Percentiles rank a stretch among this genome's conserved stretches.
phyloP scores from a whole-genome alignment of 805 yeast species.

The Kodamaea fukazawae region DNA sequence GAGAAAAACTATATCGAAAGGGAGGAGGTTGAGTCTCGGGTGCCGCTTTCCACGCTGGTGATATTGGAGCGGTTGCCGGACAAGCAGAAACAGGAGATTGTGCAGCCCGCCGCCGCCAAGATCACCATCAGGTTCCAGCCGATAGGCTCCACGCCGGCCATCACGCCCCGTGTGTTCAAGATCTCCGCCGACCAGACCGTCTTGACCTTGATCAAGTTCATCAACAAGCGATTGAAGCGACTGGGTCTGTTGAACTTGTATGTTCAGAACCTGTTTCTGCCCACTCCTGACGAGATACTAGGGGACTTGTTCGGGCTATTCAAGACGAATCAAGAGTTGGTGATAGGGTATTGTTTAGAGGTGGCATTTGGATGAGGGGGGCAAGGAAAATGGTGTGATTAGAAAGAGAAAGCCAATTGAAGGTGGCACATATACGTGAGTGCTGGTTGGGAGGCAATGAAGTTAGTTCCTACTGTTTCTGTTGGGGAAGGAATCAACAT shows the following conservation, averaged over 20 bases:
- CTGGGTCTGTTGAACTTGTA: slow-evolving; percentile 26
- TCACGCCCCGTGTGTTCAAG: slow-evolving; percentile 50
- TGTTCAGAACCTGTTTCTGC: slow-evolving; percentile 41
- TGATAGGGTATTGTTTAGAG: slow-evolving; percentile 37
- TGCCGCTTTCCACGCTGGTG: slow-evolving; percentile 9
- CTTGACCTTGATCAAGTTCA: slow-evolving; percentile 44
- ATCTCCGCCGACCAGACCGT: slow-evolving; percentile 48
- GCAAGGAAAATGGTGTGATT: not conserved
- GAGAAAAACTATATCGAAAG: slow-evolving; percentile 1
- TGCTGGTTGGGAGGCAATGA: no score
- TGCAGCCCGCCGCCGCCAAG: slow-evolving; percentile 17
- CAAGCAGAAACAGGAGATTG: not conserved
- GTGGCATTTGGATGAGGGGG: slow-evolving; percentile 38
- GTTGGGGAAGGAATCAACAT: no score
- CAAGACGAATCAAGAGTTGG: slow-evolving; percentile 33
- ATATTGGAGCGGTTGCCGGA: slow-evolving; percentile 6
- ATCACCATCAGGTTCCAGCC: slow-evolving; percentile 56
- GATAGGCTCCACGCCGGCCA: slow-evolving; percentile 53
- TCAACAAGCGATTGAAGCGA: slow-evolving; percentile 35
- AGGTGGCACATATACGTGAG: not conserved
- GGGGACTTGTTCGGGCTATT: slow-evolving; percentile 31
- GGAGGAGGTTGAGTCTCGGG: slow-evolving; percentile 5
- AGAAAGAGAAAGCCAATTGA: not conserved
- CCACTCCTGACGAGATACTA: slow-evolving; percentile 39
- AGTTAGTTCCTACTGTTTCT: no score